Conservation (phyloP, 805 yeast genomes). For the Lipomyces spencermartinsiae region DNA sequence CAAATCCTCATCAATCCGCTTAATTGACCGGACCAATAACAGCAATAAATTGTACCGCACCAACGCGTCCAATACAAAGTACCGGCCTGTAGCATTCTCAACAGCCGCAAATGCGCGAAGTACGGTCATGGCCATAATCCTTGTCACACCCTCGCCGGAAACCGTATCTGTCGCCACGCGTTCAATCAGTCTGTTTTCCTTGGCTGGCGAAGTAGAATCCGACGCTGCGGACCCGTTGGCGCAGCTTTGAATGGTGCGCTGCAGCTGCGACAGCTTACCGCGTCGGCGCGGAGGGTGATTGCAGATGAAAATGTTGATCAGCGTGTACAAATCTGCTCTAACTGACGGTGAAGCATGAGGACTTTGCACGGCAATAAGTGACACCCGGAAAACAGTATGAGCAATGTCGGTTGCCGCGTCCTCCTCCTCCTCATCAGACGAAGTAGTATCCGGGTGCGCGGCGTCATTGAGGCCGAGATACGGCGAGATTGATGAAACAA, state of each 20-base stretch:
- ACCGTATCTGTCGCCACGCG: slow-evolving; percentile 78
- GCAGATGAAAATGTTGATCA: slow-evolving; percentile 31
- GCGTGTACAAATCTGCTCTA: slow-evolving; percentile 78
- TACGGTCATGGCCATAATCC: slow-evolving; percentile 77
- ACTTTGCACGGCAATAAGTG: slow-evolving; percentile 73
- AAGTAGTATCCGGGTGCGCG: background rate
- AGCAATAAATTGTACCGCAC: slow-evolving; percentile 69
- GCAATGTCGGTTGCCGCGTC: slow-evolving; percentile 57
- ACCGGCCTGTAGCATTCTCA: slow-evolving; percentile 57
- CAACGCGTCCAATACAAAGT: slow-evolving; percentile 65
- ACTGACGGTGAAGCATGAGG: slow-evolving; percentile 70
- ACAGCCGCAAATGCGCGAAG: slow-evolving; percentile 70
- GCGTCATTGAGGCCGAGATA: slow-evolving; percentile 29
- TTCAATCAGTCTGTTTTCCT: slow-evolving; percentile 44
- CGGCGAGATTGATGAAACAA: slow-evolving; percentile 32
- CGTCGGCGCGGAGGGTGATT: slow-evolving; percentile 26
- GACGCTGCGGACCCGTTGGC: slow-evolving; percentile 14
- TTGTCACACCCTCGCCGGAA: slow-evolving; percentile 74
- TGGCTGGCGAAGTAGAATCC: background rate
- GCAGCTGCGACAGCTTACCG: slow-evolving; percentile 27
- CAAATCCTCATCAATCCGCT: slow-evolving; percentile 71
- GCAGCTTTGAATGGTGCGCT: slow-evolving; percentile 28
- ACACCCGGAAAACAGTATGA: slow-evolving; percentile 72
- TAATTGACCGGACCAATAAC: slow-evolving; percentile 68
- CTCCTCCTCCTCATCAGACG: slow-evolving; percentile 39